Percentiles rank a stretch among this genome's conserved stretches.
Evolutionary conservation across 139 green algal genomes (phyloP).

Genomic region (Chlamydomonas sp.): DNA sequence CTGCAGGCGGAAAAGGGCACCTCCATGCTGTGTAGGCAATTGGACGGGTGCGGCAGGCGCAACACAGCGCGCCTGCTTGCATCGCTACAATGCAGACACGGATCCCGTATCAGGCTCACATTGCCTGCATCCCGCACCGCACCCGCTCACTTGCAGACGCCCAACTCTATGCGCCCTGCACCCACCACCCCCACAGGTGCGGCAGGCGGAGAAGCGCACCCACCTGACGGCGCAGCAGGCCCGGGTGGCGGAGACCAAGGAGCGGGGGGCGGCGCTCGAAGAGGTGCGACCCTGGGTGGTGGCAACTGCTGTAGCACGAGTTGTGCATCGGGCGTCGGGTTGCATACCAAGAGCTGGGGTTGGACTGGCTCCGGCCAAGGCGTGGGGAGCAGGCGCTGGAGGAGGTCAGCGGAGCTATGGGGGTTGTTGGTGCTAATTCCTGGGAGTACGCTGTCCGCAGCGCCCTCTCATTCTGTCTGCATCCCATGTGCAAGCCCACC

Average conservation of each 20-base stretch:
- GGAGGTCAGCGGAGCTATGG: not conserved
- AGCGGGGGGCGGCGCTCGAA: constrained; percentile 14
- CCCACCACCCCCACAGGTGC: not conserved
- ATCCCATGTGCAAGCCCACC: not conserved
- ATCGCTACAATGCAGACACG: too few relatives aligned
- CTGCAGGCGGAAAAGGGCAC: too few relatives aligned
- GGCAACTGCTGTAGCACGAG: not conserved
- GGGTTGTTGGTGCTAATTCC: not conserved
- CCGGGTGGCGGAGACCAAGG: not conserved
- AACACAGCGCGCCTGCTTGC: too few relatives aligned
- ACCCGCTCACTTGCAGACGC: not conserved
- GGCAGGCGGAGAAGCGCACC: constrained; percentile 33
- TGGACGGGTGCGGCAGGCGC: too few relatives aligned
- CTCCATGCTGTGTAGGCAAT: too few relatives aligned
- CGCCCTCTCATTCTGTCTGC: not conserved
- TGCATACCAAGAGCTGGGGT: not conserved
- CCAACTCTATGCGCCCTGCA: not conserved
- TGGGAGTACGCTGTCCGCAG: not conserved
- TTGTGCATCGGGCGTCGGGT: not conserved
- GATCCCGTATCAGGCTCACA: too few relatives aligned
- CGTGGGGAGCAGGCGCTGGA: not conserved
- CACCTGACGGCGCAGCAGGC: not conserved
- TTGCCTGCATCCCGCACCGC: too few relatives aligned
- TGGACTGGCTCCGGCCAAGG: not conserved
- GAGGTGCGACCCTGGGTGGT: not conserved